phyloP scores from a whole-genome alignment of 768 basidiomycete species.

The Lactarius sp. region DNA sequence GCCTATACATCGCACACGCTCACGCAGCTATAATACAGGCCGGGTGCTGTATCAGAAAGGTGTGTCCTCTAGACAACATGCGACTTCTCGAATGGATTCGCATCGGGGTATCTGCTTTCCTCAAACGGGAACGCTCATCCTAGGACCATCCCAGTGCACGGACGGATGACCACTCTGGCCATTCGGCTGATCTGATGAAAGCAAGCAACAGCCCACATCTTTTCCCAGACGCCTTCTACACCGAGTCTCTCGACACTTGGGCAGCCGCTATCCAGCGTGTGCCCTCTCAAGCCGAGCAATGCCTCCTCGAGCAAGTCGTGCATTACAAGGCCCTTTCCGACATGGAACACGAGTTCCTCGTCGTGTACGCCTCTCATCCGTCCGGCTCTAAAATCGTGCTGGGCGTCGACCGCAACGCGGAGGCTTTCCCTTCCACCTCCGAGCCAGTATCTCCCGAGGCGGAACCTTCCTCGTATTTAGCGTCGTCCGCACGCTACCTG shows the following conservation, averaged over 20 bases:
- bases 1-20: too few relatives aligned
- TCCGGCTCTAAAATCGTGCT: slow-evolving; percentile 21
- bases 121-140: background rate
- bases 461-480: background rate
- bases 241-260: slow-evolving; percentile 19
- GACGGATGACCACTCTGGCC: background rate
- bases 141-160: background rate
- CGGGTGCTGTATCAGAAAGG: too few relatives aligned
- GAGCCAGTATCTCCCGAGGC: background rate
- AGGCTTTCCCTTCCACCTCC: background rate
- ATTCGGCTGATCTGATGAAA: background rate
- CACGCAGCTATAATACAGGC: too few relatives aligned
- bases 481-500: slow-evolving; percentile 15
- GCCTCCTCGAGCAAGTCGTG: slow-evolving; percentile 19
- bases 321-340: slow-evolving; percentile 22
- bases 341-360: slow-evolving; percentile 27
- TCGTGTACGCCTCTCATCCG: slow-evolving; percentile 15
- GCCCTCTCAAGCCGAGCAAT: slow-evolving; percentile 5
- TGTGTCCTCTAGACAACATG: too few relatives aligned
- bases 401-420: slow-evolving; percentile 25
- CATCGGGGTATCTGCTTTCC: background rate
- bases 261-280: slow-evolving; percentile 13
- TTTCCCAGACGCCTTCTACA: slow-evolving; percentile 16
- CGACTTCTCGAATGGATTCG: background rate
- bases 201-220: background rate